Conservation (phyloP, 345 rosid species). For the Ricinus communis region DNA sequence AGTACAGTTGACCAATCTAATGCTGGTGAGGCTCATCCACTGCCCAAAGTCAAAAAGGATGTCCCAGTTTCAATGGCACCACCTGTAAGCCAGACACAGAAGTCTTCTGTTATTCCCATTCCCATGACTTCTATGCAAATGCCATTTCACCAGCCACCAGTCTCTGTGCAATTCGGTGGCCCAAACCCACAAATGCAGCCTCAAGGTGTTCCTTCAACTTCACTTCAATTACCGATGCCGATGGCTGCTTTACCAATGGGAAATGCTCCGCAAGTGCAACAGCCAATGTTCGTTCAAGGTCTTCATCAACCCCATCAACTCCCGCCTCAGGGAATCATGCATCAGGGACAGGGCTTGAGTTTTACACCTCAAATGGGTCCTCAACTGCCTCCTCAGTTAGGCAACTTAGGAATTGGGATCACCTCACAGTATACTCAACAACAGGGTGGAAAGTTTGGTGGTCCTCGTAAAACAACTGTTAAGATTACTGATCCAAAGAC, state of each 20-base stretch:
- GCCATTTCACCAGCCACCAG: slow-evolving; percentile 67
- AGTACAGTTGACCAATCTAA: slow-evolving; percentile 42
- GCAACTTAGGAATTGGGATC: slow-evolving; percentile 69
- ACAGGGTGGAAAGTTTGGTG: slow-evolving; percentile 70
- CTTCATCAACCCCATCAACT: slow-evolving; percentile 64
- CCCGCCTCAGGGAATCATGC: slow-evolving; percentile 82
- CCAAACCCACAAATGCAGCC: slow-evolving; percentile 76
- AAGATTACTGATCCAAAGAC: slow-evolving; percentile 95
- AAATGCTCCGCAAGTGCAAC: slow-evolving; percentile 67
- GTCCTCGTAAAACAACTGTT: slow-evolving; percentile 64
- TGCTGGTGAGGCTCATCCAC: slow-evolving; percentile 44
- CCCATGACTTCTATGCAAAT: slow-evolving; percentile 67
- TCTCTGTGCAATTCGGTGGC: slow-evolving; percentile 65
- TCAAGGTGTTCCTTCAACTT: slow-evolving; percentile 50
- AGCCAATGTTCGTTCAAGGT: slow-evolving; percentile 65
- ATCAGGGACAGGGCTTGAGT: slow-evolving; percentile 75
- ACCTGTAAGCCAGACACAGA: slow-evolving; percentile 52
- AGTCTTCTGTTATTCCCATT: slow-evolving; percentile 49
- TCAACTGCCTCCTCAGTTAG: slow-evolving; percentile 60
- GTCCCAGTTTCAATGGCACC: slow-evolving; percentile 46
- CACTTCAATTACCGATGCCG: slow-evolving; percentile 74
- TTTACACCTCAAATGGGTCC: slow-evolving; percentile 63
- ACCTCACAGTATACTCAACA: slow-evolving; percentile 63
- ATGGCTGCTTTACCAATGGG: slow-evolving; percentile 66
- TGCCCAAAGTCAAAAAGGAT: slow-evolving; percentile 54